Conservation (phyloP, 495 filamentous ascomycete species). For the Aspergillus mulundensis region DNA sequence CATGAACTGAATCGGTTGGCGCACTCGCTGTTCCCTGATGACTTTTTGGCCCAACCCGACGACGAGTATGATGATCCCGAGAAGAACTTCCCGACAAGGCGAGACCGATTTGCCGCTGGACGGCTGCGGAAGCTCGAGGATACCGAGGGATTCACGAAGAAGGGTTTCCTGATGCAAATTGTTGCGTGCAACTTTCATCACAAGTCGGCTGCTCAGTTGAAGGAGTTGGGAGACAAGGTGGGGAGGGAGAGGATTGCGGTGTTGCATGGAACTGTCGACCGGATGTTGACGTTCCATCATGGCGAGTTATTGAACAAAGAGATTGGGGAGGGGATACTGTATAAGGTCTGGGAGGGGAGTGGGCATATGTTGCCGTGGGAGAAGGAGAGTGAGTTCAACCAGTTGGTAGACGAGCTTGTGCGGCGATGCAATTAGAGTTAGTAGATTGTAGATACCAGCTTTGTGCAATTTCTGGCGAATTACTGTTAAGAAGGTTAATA, state of each 20-base stretch:
- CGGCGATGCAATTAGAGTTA: constrained; percentile 23
- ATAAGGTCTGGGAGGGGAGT: constrained; percentile 56
- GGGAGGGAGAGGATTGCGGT: constrained; percentile 70
- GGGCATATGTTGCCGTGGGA: constrained; percentile 70
- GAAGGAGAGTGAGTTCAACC: constrained; percentile 55
- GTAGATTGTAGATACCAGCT: too few relatives aligned
- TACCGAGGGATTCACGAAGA: constrained; percentile 49
- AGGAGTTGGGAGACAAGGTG: constrained; percentile 57
- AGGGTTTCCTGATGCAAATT: constrained; percentile 71
- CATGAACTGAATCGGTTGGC: constrained; percentile 50
- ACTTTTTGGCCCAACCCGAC: constrained; percentile 61
- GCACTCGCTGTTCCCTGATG: constrained; percentile 53
- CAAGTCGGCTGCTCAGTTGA: constrained; percentile 62
- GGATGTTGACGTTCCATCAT: constrained; percentile 69
- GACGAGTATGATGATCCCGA: constrained; percentile 42
- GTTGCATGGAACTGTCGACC: constrained; percentile 68
- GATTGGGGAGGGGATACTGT: constrained; percentile 46
- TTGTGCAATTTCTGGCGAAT: too few relatives aligned
- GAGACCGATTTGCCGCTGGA: constrained; percentile 72
- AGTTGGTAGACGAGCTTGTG: constrained; percentile 51
- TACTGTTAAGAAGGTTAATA: too few relatives aligned
- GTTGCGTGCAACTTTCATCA: constrained; percentile 77
- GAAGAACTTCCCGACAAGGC: constrained; percentile 64
- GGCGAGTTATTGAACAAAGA: constrained; percentile 53
- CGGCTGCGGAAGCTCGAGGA: constrained; percentile 64